Evolutionary conservation across 345 rosid genomes (phyloP).

Genomic region (Eucalyptus albens): DNA sequence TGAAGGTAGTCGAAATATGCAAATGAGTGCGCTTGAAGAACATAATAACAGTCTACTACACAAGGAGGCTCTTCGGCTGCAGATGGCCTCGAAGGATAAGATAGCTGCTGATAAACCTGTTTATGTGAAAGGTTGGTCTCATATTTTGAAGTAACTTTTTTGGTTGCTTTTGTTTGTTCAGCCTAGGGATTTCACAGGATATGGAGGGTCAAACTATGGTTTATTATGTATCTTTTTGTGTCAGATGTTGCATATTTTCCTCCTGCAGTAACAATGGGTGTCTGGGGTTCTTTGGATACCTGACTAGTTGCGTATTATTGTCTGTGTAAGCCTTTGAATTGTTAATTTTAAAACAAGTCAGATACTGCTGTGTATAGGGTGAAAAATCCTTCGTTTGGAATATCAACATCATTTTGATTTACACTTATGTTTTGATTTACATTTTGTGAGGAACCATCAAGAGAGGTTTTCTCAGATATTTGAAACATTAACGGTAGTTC

Average conservation of each 20-base stretch:
- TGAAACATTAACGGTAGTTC: not conserved
- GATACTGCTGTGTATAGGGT: not conserved
- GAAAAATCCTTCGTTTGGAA: not conserved
- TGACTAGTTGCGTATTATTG: not conserved
- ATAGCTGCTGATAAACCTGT: constrained; percentile 79
- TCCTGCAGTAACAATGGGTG: not conserved
- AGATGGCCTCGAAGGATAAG: constrained; percentile 96
- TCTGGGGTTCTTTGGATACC: not conserved
- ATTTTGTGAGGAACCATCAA: not conserved
- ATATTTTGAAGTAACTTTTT: not conserved
- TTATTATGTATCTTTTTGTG: not conserved
- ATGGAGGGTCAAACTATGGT: not conserved
- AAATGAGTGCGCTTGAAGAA: constrained; percentile 99
- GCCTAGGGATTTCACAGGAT: not conserved
- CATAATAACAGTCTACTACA: constrained; percentile 98
- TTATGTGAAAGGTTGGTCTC: constrained; percentile 70
- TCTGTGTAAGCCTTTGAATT: not conserved
- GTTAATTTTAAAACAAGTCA: not conserved
- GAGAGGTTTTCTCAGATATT: not conserved
- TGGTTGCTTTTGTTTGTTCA: not conserved
- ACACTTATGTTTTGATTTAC: not conserved
- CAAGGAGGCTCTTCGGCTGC: constrained; percentile 98
- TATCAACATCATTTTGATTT: not conserved
- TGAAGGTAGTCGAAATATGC: constrained; percentile 99
- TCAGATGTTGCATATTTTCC: not conserved